phyloP scores from a whole-genome alignment of 73 alveolate genomes.

The Loxodes magnus region DNA sequence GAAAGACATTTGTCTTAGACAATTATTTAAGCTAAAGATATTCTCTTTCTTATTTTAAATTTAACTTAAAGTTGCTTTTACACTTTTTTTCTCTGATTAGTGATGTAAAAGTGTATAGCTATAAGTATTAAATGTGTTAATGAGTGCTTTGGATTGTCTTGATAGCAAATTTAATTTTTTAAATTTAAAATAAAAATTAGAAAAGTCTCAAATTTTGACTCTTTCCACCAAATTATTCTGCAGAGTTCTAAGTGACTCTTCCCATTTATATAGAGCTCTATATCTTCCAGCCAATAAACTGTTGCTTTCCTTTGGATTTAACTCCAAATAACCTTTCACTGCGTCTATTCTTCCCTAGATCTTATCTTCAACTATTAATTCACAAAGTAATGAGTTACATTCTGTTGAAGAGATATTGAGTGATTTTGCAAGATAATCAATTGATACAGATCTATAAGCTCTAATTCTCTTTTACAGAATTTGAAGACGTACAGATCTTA shows the following conservation, averaged over 20 bases:
- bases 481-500: constrained; percentile 44
- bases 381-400: constrained; percentile 30
- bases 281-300: no score
- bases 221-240: not conserved
- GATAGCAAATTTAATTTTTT: no score
- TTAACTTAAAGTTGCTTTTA: no score
- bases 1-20: no score
- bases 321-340: constrained; percentile 14
- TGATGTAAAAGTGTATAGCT: no score
- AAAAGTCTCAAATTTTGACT: constrained; percentile 6
- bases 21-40: no score
- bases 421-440: constrained; percentile 28
- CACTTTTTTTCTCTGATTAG: no score
- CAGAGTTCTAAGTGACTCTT: not conserved
- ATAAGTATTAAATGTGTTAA: no score
- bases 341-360: constrained; percentile 54
- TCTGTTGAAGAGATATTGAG: constrained; percentile 33
- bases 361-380: constrained; percentile 49
- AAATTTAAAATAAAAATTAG: no score
- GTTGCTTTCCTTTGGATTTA: not conserved
- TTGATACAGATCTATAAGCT: constrained; percentile 42
- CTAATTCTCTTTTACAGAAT: constrained; percentile 33
- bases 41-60: no score
- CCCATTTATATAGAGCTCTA: constrained; percentile 4
- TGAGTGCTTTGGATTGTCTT: no score